A percentile compares a stretch with the other conserved stretches of the same genome.
Evolutionary conservation across 441 rosid species (phyloP).

Genomic region (Manihot esculenta): DNA sequence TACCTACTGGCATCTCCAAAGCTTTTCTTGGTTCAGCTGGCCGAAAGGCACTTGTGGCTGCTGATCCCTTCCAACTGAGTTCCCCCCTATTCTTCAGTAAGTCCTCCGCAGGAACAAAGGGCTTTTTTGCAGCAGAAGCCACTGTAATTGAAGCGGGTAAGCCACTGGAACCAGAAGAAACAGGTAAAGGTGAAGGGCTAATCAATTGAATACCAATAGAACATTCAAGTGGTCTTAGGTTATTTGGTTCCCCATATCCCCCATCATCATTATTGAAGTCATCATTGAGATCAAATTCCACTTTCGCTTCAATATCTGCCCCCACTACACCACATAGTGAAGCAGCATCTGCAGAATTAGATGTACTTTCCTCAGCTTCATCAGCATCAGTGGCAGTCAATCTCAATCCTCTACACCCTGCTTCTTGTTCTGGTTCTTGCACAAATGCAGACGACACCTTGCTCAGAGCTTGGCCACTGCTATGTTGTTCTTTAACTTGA

Average conservation of each 20-base stretch:
- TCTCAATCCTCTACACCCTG: constrained; percentile 37
- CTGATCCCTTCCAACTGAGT: constrained; percentile 98
- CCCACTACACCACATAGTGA: constrained; percentile 36
- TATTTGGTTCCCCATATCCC: constrained; percentile 39
- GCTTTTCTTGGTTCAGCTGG: constrained; percentile 90
- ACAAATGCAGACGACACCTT: constrained; percentile 25
- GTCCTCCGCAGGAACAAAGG: constrained; percentile 82
- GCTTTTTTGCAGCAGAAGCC: constrained; percentile 89
- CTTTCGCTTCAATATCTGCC: constrained; percentile 53
- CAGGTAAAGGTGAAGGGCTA: constrained; percentile 45
- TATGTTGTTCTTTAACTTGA: constrained; percentile 29
- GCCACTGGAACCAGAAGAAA: constrained; percentile 44
- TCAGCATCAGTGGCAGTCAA: constrained; percentile 39
- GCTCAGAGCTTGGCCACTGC: constrained; percentile 20
- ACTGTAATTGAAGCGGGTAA: constrained; percentile 72
- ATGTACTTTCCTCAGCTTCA: constrained; percentile 49
- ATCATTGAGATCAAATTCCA: constrained; percentile 86
- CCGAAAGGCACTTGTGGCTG: constrained; percentile 97
- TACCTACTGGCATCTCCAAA: constrained; percentile 41
- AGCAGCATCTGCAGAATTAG: constrained; percentile 37
- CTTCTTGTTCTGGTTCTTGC: constrained; percentile 34
- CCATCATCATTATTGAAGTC: constrained; percentile 67
- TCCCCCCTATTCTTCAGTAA: constrained; percentile 59
- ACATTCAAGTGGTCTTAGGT: constrained; percentile 33
- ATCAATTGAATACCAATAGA: constrained; percentile 41